Evolutionary conservation across 352 stramenopile genomes (phyloP), one percentile per base, ranked within the genome.

Genomic region (Globisporangium nodosum): DNA sequence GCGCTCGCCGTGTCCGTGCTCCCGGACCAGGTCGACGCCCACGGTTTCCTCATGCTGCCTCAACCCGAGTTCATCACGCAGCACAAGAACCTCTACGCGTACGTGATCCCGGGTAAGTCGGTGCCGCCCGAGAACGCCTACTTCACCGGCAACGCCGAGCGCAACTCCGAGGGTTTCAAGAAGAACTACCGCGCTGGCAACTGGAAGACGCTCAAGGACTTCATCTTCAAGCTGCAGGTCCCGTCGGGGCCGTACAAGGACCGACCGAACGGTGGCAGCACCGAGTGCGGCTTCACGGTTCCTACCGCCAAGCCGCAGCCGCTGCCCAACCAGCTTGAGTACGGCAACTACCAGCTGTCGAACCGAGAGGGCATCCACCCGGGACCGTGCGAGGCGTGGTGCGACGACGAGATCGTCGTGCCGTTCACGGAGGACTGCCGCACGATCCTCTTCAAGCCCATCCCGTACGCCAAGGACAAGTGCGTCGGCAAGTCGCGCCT

Each of bases 381-480:
- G 12, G 71, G 69, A 16, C 69, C 71, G n/a, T 80, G 71, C 21
- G 71, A 81, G 64, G 64, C 63, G 13, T 81, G 69, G 66, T 81
- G 69, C 47, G 71, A 81, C 37, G 45, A 81, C 54, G 67, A 74
- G 31, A 70, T 81, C 20, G 66, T 69, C 8, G 35, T 80, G 16
- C 60, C 60, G n/a, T 74, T 75, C 50, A 69, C 66, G 5, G 60
- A 57, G 16, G 65, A 80, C 52, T 80, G 71, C 60, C 65, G 63
- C 40, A 46, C 33, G 33, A 37, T 37, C 33, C 33, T 37, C 33
- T 37, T 37, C 33, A 37, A 37, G 33, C 33, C 33, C 33, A 37
- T 37, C 33, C 33, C 33, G 33, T 37, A 37, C 33, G 33, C 33
- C 33, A 37, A 37, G 33, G 33, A 37, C 33, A 37, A 37, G 33